phyloP scores from a whole-genome alignment of 345 rosid species.

The Syzygium aqueum region DNA sequence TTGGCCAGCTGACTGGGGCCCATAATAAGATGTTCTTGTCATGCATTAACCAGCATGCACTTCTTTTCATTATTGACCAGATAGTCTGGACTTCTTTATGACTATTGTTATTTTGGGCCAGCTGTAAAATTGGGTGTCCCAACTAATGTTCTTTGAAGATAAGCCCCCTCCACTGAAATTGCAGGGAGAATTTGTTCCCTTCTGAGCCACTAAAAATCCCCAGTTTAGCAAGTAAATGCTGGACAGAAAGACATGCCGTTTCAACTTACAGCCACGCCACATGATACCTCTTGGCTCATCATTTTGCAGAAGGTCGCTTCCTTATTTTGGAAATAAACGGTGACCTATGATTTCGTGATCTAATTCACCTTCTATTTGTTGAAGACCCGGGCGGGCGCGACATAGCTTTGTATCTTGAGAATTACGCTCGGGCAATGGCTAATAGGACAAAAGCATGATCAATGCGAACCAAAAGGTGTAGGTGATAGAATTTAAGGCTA shows the following conservation, averaged over 20 bases:
- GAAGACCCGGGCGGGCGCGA: rapidly evolving
- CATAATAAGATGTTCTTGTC: not conserved
- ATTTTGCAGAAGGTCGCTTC: not conserved
- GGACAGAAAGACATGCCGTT: not conserved
- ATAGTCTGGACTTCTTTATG: not conserved
- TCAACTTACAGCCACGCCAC: not conserved
- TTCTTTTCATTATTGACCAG: not conserved
- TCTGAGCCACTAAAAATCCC: not conserved
- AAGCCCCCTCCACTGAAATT: not conserved
- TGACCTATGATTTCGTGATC: not conserved
- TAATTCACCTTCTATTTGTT: not conserved
- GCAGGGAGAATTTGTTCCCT: not conserved
- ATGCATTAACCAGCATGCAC: not conserved
- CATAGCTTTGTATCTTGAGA: not conserved
- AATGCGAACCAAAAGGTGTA: rapidly evolving
- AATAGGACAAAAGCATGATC: not conserved
- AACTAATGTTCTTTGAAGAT: not conserved
- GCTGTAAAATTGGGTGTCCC: not conserved
- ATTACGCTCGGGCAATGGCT: not conserved
- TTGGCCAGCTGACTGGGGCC: not conserved
- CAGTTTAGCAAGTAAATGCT: not conserved
- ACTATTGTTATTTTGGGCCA: not conserved
- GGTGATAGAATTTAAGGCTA: not conserved
- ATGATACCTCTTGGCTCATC: not conserved
- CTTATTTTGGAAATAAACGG: not conserved